Evolutionary conservation across 306 rosid species (phyloP).

Genomic region (Vachellia pachyceras): DNA sequence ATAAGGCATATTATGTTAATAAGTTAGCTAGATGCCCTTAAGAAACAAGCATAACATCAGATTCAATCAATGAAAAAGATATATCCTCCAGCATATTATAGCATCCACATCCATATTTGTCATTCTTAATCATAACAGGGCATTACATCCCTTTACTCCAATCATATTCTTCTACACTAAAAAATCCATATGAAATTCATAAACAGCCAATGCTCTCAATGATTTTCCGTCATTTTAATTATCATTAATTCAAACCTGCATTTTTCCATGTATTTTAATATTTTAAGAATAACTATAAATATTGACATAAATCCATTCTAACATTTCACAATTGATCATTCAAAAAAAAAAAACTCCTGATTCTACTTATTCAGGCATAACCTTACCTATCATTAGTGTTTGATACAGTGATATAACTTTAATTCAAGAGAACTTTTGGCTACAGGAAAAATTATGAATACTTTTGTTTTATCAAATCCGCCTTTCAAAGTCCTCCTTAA

Average conservation of each 20-base stretch:
- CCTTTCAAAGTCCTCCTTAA: constrained; percentile 8
- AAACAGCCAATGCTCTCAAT: constrained; percentile 6
- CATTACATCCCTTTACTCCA: background rate
- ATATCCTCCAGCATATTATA: constrained; percentile 14
- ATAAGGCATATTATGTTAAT: background rate
- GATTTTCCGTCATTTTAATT: background rate
- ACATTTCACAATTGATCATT: background rate
- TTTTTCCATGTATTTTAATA: background rate
- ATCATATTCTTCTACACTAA: background rate
- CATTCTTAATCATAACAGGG: constrained; percentile 2
- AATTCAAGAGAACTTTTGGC: background rate
- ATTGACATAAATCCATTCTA: background rate
- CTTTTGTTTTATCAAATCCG: constrained; percentile 6
- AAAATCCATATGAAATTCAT: constrained; percentile 16
- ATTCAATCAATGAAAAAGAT: background rate
- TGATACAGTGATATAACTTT: background rate
- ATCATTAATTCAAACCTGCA: background rate
- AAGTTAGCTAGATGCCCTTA: constrained; percentile 12
- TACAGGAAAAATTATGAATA: background rate
- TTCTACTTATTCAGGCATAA: constrained; percentile 4
- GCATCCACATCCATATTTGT: background rate
- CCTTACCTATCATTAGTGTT: background rate
- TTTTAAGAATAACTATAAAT: background rate
- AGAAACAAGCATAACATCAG: background rate
- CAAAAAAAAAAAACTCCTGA: background rate